phyloP scores from a whole-genome alignment of 2,329 filamentous ascomycete genomes.

The Calonectria fujianensis region DNA sequence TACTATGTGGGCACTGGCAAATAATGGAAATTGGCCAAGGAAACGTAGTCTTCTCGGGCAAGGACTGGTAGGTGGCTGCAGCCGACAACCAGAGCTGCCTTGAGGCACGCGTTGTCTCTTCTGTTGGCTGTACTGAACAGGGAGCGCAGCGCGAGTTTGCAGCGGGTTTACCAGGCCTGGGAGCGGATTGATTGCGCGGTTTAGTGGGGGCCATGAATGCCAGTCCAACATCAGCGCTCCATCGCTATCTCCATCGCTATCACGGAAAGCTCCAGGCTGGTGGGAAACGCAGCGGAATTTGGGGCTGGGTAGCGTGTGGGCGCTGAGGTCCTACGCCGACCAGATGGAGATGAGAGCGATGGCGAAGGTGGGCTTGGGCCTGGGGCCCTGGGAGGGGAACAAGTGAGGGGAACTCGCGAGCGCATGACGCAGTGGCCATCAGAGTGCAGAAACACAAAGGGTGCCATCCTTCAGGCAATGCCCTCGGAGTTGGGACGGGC shows the following conservation, averaged over 20 bases:
- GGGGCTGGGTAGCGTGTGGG: not conserved
- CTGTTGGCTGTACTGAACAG: not conserved
- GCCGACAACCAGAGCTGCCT: not conserved
- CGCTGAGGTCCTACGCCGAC: slow-evolving; percentile 16
- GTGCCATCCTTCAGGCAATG: slow-evolving; percentile 4
- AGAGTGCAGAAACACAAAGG: slow-evolving; percentile 1
- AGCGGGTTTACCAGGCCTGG: not conserved
- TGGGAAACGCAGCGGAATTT: slow-evolving; percentile 14
- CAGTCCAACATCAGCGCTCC: slow-evolving; percentile 9
- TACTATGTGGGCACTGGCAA: not conserved
- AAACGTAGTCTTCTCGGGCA: not conserved
- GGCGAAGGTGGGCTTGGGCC: not conserved
- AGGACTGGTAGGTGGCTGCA: not conserved
- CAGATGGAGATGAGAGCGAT: not conserved
- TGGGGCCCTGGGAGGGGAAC: slow-evolving; percentile 3
- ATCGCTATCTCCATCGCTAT: not conserved
- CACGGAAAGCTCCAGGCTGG: not conserved
- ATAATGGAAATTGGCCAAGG: not conserved
- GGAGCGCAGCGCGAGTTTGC: not conserved
- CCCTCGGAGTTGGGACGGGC: slow-evolving; percentile 22
- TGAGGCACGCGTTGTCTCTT: not conserved
- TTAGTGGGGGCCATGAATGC: slow-evolving; percentile 10
- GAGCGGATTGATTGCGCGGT: slow-evolving; percentile 1
- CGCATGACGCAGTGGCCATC: slow-evolving; percentile 5
- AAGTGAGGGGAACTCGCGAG: slow-evolving; percentile 22